Evolutionary conservation across 768 basidiomycete species (phyloP).

Genomic region (Chiua virens): DNA sequence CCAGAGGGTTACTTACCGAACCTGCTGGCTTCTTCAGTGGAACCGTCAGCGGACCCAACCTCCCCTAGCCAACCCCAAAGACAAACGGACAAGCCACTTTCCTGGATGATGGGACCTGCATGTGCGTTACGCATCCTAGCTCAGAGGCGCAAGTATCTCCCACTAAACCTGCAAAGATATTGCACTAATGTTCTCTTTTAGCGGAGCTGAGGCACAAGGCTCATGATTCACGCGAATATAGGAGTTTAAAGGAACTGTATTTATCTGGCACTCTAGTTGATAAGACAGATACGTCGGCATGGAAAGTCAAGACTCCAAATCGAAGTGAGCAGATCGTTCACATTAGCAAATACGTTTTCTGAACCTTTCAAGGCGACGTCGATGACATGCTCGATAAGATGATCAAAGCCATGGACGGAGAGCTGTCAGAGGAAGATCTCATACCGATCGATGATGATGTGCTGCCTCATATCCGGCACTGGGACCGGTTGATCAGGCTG

Average conservation of each 20-base stretch:
- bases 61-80: too few relatives aligned
- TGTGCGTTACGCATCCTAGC: slow-evolving; percentile 23
- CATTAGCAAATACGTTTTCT: too few relatives aligned
- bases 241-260: slow-evolving; percentile 15
- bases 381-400: too few relatives aligned
- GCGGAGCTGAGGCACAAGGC: slow-evolving; percentile 6
- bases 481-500: slow-evolving; percentile 5
- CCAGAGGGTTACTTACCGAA: slow-evolving; percentile 6
- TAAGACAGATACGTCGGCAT: slow-evolving; percentile 13
- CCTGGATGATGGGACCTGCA: slow-evolving; percentile 26
- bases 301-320: slow-evolving; percentile 17
- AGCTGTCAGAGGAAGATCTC: slow-evolving; percentile 7
- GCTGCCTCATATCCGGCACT: slow-evolving; percentile 10
- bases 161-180: background rate
- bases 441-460: slow-evolving; percentile 4
- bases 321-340: slow-evolving; percentile 2
- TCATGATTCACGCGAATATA: slow-evolving; percentile 6
- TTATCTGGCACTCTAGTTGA: slow-evolving; percentile 16
- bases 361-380: too few relatives aligned
- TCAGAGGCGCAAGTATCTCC: slow-evolving; percentile 7
- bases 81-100: too few relatives aligned
- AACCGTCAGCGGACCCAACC: too few relatives aligned
- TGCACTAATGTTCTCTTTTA: slow-evolving; percentile 2
- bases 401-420: background rate
- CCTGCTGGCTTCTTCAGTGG: too few relatives aligned